These are phyloP conservation scores for Erythrobasidium hasegawianum DNA, from an alignment of 1,284 basidiomycete genomes.

Conservation along the genomic window DNA sequence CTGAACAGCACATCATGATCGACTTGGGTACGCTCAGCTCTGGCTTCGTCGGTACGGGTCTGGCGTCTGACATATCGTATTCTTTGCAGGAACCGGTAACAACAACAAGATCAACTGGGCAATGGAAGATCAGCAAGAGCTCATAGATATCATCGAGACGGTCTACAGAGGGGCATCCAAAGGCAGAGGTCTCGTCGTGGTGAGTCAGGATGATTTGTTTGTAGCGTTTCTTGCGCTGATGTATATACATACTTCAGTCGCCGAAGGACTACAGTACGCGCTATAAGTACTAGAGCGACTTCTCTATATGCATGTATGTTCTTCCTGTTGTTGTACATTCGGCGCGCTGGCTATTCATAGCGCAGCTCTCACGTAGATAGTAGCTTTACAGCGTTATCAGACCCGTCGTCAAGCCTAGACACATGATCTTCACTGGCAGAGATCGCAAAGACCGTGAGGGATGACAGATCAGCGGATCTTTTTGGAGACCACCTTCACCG, in stretches of 20 bases:
- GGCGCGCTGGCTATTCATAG: too few species aligned
- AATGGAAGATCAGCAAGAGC: constrained; percentile 95
- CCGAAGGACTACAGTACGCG: constrained; percentile 63
- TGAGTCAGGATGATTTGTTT: constrained; percentile 59
- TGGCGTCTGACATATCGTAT: background rate
- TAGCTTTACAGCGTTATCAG: too few species aligned
- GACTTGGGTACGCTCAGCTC: constrained; percentile 55
- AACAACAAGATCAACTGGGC: constrained; percentile 99
- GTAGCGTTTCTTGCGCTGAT: background rate
- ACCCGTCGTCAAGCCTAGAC: too few species aligned
- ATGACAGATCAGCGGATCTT: too few species aligned
- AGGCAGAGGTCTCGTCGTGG: constrained; percentile 94
- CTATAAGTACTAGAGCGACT: constrained; percentile 62
- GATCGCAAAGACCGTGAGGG: too few species aligned
- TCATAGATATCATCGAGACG: constrained; percentile 98
- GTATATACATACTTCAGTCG: background rate
- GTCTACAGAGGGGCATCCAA: constrained; percentile 97
- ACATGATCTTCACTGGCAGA: too few species aligned
- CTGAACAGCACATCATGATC: constrained; percentile 89
- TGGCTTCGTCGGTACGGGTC: background rate
- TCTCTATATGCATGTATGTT: too few species aligned
- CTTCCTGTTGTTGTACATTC: too few species aligned
- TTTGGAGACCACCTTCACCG: too few species aligned
- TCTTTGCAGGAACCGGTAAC: constrained; percentile 84
- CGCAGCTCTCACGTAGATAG: too few species aligned